Evolutionary conservation across 768 basidiomycete genomes (phyloP).

Genomic region (Mycena capillaripes): DNA sequence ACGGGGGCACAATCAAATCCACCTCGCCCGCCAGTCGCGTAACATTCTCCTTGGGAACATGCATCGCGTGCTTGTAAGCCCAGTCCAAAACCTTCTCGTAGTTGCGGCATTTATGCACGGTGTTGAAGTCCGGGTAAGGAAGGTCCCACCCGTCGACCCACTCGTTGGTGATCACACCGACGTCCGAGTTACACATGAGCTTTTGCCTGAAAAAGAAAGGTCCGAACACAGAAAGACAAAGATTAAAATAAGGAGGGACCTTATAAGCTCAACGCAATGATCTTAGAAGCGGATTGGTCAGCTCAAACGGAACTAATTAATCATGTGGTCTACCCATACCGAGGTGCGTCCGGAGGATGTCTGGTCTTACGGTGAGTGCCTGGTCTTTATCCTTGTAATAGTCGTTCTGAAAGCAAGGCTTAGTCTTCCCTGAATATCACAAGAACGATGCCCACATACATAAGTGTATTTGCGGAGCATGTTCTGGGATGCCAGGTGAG

Average conservation of each 20-base stretch:
- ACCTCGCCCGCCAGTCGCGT: background rate
- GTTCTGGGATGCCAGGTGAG: background rate
- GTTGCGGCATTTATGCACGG: background rate
- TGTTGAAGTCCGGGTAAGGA: conserved; percentile 1
- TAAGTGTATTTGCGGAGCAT: background rate
- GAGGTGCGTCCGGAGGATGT: background rate
- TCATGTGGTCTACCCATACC: background rate
- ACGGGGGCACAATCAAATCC: background rate
- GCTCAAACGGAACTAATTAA: conserved; percentile 1
- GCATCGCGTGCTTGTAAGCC: background rate
- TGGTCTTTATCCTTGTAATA: background rate
- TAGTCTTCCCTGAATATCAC: background rate
- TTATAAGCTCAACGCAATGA: background rate
- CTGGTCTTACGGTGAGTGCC: background rate
- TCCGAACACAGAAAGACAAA: background rate
- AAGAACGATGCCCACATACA: background rate
- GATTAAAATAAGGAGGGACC: background rate
- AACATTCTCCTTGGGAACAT: conserved; percentile 2
- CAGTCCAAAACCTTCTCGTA: background rate
- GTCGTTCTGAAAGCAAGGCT: background rate
- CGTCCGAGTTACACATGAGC: background rate
- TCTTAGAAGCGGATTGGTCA: background rate
- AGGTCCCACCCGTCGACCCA: conserved; percentile 1
- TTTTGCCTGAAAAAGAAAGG: background rate
- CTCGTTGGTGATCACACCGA: background rate